These are phyloP conservation scores for Trichomonas tenax DNA, from an alignment of 208 protist species.

Conservation along the genomic window DNA sequence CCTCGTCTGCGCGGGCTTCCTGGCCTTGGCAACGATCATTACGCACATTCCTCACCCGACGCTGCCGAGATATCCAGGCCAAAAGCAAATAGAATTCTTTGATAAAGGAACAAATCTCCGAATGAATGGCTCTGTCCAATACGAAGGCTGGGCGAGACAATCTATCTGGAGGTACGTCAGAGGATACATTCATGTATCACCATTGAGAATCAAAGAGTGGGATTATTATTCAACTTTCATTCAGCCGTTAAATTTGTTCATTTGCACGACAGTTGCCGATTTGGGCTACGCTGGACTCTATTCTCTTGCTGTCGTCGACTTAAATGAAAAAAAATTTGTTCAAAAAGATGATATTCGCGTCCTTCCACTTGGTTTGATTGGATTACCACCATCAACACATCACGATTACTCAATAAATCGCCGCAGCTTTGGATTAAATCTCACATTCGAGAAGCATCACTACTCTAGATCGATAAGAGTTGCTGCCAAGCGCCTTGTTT, in stretches of 20 bases:
- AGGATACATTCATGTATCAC: neutral
- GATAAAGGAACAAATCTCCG: neutral
- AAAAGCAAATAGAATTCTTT: neutral
- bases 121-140: neutral
- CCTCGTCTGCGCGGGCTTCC: neutral
- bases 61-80: neutral
- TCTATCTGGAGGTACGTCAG: neutral
- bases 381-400: neutral
- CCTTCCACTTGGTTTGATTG: neutral
- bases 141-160: neutral
- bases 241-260: neutral
- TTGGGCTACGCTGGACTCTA: neutral
- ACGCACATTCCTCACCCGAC: neutral
- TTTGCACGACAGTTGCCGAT: neutral
- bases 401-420: neutral
- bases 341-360: neutral
- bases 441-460: neutral
- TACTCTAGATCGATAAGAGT: neutral
- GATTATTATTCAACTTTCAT: neutral
- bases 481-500: neutral
- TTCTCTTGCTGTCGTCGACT: neutral
- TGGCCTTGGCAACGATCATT: neutral
- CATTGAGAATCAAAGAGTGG: neutral
- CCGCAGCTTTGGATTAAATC: neutral
- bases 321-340: neutral